Conservation (phyloP, 2,329 filamentous ascomycete genomes). For the Fusarium avenaceum region DNA sequence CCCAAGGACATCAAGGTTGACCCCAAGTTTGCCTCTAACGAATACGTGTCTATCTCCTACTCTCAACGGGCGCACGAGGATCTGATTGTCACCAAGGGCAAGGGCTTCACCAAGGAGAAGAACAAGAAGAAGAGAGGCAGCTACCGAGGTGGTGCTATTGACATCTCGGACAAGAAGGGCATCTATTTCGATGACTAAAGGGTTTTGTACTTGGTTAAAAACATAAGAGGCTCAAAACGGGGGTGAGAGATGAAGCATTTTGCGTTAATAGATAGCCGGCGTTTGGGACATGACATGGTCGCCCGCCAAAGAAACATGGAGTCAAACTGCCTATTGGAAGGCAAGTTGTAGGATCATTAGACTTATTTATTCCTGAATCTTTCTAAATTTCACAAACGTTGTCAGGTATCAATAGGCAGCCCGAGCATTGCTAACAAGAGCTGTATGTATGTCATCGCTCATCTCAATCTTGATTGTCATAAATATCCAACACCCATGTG, state of each 20-base stretch:
- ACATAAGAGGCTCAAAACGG: slow-evolving; percentile 3
- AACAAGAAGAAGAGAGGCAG: slow-evolving; percentile 97
- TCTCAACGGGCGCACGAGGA: slow-evolving; percentile 90
- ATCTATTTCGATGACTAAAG: slow-evolving; percentile 93
- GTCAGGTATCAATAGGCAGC: slow-evolving; percentile 1
- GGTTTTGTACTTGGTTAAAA: slow-evolving; percentile 5
- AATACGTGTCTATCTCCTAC: slow-evolving; percentile 87
- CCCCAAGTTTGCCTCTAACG: slow-evolving; percentile 79
- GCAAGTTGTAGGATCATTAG: slow-evolving; percentile 9
- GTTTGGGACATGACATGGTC: slow-evolving; percentile 42
- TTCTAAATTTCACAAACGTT: slow-evolving; percentile 3
- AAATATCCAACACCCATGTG: neutral
- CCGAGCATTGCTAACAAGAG: neutral
- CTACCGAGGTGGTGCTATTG: slow-evolving; percentile 90
- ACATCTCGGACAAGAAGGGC: slow-evolving; percentile 83
- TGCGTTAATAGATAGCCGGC: slow-evolving; percentile 46
- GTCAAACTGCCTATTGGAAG: slow-evolving; percentile 11
- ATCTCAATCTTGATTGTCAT: neutral
- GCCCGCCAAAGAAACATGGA: slow-evolving; percentile 37
- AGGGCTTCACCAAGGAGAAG: slow-evolving; percentile 99
- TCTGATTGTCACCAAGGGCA: slow-evolving; percentile 90
- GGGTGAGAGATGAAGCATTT: slow-evolving; percentile 23
- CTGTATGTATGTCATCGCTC: neutral
- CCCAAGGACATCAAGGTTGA: slow-evolving; percentile 77
- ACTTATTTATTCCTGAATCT: slow-evolving; percentile 5